Conservation (phyloP, 169 alveolate genomes). For the Hepatocystis sp. region DNA sequence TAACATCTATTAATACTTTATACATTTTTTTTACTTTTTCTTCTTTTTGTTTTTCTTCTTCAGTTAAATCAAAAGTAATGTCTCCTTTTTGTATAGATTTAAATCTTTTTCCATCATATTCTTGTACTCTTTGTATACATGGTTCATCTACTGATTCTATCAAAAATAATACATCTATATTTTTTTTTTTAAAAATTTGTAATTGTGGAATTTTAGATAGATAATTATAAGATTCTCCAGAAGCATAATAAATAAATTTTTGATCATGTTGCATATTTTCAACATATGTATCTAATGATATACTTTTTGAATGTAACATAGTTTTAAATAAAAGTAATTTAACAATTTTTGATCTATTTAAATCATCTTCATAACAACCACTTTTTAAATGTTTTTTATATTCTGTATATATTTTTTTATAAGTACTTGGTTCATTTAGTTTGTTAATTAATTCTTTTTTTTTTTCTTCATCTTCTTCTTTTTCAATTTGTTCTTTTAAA, state of each 20-base stretch:
- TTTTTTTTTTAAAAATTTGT: slow-evolving; percentile 93
- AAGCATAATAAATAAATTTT: slow-evolving; percentile 93
- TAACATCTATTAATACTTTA: slow-evolving; percentile 84
- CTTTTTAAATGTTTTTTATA: slow-evolving; percentile 94
- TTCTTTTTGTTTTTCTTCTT: slow-evolving; percentile 85
- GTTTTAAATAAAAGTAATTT: slow-evolving; percentile 93
- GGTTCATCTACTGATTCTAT: slow-evolving; percentile 97
- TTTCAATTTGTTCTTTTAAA: slow-evolving; percentile 85
- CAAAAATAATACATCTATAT: slow-evolving; percentile 94
- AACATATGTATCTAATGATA: slow-evolving; percentile 92
- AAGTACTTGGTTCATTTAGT: slow-evolving; percentile 84
- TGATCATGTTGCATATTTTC: slow-evolving; percentile 95
- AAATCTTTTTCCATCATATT: slow-evolving; percentile 90
- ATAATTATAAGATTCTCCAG: slow-evolving; percentile 90
- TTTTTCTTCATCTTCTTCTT: slow-evolving; percentile 88
- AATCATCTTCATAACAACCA: slow-evolving; percentile 97
- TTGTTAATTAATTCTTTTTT: slow-evolving; percentile 84
- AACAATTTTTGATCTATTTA: slow-evolving; percentile 93
- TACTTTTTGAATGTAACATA: slow-evolving; percentile 87
- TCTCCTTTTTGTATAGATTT: slow-evolving; percentile 91
- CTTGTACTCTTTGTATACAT: slow-evolving; percentile 90
- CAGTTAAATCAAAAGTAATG: slow-evolving; percentile 83
- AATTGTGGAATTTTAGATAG: slow-evolving; percentile 92
- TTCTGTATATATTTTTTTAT: slow-evolving; percentile 92
- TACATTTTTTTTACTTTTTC: slow-evolving; percentile 80